A percentile compares a stretch with the other conserved stretches of the same genome.
Evolutionary conservation across 257 asterid genomes (phyloP).

Genomic region (Solanum pimpinellifolium): DNA sequence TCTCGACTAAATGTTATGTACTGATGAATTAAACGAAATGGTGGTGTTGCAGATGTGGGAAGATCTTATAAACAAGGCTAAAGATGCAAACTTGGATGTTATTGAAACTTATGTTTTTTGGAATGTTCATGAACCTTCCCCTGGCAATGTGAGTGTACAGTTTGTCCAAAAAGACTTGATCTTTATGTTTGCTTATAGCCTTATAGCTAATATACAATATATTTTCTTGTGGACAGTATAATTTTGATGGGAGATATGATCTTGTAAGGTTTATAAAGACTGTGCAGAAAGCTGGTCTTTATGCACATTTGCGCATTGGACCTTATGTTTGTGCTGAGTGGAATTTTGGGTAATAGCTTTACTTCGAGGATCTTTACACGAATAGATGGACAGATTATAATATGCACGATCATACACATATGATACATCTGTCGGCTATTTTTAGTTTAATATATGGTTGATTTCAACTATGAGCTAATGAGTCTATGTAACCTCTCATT

Average conservation of each 20-base stretch:
- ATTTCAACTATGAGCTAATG: not conserved
- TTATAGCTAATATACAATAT: not conserved
- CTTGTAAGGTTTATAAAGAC: constrained; percentile 53
- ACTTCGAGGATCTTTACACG: not conserved
- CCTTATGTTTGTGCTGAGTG: constrained; percentile 79
- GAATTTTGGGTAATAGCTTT: constrained; percentile 51
- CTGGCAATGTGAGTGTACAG: constrained; percentile 41
- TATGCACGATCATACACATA: not conserved
- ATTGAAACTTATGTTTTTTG: constrained; percentile 66
- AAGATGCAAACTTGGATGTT: constrained; percentile 57
- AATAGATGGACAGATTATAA: not conserved
- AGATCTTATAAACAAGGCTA: constrained; percentile 50
- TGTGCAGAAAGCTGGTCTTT: constrained; percentile 42
- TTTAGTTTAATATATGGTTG: not conserved
- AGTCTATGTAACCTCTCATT: not conserved
- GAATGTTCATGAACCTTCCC: constrained; percentile 65
- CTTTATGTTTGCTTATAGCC: not conserved
- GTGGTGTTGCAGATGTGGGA: constrained; percentile 57
- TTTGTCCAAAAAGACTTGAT: not conserved
- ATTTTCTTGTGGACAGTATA: constrained; percentile 23
- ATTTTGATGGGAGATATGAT: constrained; percentile 60
- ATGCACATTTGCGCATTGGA: constrained; percentile 50
- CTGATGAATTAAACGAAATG: not conserved
- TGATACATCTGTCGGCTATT: not conserved
- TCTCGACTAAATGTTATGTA: not conserved